Base-by-base conservation (phyloP, 805 yeast species). In the Candida anglica region DNA sequence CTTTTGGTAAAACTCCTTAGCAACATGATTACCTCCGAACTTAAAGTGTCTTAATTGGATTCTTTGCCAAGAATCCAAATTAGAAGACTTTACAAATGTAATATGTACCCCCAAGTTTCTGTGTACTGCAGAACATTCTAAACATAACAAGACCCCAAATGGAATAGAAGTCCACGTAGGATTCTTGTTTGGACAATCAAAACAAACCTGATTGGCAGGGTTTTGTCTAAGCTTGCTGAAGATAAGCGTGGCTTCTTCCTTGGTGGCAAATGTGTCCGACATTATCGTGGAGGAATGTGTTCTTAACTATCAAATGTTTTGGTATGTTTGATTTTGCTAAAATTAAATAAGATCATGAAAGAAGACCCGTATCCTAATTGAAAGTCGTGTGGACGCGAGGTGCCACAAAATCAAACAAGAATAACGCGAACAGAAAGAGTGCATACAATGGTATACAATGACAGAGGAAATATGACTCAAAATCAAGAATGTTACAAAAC, bases 151-250 rank as follows among this genome's bases (percentile, higher is more conserved):
- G 33, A 89, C 85, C 36, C 97, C 98, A 60, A 86, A 91, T 10
- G 98, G 96, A 36, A 91, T 88, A 10, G 98, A 91, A 3, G 98
- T 86, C 98, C 98, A 93, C 0, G 98, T 87, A 23, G 98, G 98
- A 58, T 89, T 89, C 55, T 85, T 87, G 48, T 89, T 85, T 34
- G 83, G 75, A 61, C 98, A 93, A 57, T 93, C 98, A 63, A 93
- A 91, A 63, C 98, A 93, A 24, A 71, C 77, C 51, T 81, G 81
- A 68, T 89, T 89, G 30, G 87, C 84, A 17, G 79, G 79, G 42
- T 73, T 69, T 58, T 81, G 66, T 48, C 76, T 74, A 46, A 86
- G 66, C 55, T 74, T 70, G 33, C 68, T 66, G 52, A 86, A 86
- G 43, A 86, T 75, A 32, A 70, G 70, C 30, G 72, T 71, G 34